phyloP scores from a whole-genome alignment of 768 basidiomycete genomes.

The Termitomyces sp. region DNA sequence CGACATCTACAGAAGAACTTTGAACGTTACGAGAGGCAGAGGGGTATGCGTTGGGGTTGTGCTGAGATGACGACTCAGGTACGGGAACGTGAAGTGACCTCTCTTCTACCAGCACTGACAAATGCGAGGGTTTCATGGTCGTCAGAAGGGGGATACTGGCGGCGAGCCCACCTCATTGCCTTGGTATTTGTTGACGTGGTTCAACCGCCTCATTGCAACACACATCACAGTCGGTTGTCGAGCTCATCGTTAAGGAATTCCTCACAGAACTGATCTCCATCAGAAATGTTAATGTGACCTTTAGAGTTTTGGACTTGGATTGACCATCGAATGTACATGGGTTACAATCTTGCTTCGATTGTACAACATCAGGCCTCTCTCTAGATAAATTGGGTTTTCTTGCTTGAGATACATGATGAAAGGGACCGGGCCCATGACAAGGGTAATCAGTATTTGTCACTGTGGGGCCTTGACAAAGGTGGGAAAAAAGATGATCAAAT shows the following conservation, averaged over 20 bases:
- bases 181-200: slow-evolving; percentile 7
- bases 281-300: not conserved
- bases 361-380: not conserved
- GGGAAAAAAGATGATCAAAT: not conserved
- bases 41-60: not conserved
- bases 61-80: not conserved
- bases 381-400: not conserved
- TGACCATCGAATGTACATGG: not conserved
- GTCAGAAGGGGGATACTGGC: not conserved
- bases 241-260: slow-evolving; percentile 1
- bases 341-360: not conserved
- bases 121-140: not conserved
- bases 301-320: not conserved
- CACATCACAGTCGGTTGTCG: not conserved
- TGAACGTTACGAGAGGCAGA: not conserved
- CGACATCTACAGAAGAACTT: not conserved
- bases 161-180: not conserved
- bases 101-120: not conserved
- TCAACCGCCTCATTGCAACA: not conserved
- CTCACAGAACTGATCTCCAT: not conserved
- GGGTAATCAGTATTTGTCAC: not conserved
- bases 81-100: not conserved
- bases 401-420: not conserved
- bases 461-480: not conserved
- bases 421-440: not conserved